Conservation (phyloP, 768 basidiomycete genomes). For the Pleurotus cornucopiae region DNA sequence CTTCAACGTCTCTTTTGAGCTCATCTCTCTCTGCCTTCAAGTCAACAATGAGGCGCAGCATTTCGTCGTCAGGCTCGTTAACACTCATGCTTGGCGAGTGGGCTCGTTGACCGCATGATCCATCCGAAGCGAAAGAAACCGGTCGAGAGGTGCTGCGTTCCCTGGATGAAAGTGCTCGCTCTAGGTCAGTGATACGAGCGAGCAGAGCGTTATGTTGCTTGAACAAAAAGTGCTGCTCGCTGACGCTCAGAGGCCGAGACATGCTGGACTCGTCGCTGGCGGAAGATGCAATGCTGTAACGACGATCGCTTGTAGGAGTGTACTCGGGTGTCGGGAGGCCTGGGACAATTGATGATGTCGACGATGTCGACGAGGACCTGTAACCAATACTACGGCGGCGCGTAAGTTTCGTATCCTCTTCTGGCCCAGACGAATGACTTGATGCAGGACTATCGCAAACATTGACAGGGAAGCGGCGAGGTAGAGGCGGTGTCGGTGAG, state of each 20-base stretch:
- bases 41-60: slow-evolving; percentile 70
- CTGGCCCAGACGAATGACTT: slow-evolving; percentile 16
- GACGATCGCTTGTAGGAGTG: slow-evolving; percentile 54
- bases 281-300: slow-evolving; percentile 29
- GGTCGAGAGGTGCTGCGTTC: slow-evolving; percentile 42
- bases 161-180: slow-evolving; percentile 55
- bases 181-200: slow-evolving; percentile 77
- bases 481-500: slow-evolving; percentile 25
- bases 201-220: slow-evolving; percentile 82
- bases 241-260: slow-evolving; percentile 54
- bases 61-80: slow-evolving; percentile 68
- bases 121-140: slow-evolving; percentile 46
- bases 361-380: slow-evolving; percentile 41
- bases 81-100: slow-evolving; percentile 18
- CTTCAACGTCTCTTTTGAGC: slow-evolving; percentile 81
- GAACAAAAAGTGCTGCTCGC: slow-evolving; percentile 83
- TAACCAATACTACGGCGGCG: slow-evolving; percentile 76
- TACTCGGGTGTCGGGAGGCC: slow-evolving; percentile 71
- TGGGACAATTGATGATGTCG: slow-evolving; percentile 21
- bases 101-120: slow-evolving; percentile 19
- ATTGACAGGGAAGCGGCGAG: slow-evolving; percentile 33
- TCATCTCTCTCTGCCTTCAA: slow-evolving; percentile 88
- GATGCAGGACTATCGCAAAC: slow-evolving; percentile 20
- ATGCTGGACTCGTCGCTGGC: slow-evolving; percentile 33
- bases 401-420: slow-evolving; percentile 28